phyloP scores from a whole-genome alignment of 306 rosid genomes.

The Gynostemma pentaphyllum region DNA sequence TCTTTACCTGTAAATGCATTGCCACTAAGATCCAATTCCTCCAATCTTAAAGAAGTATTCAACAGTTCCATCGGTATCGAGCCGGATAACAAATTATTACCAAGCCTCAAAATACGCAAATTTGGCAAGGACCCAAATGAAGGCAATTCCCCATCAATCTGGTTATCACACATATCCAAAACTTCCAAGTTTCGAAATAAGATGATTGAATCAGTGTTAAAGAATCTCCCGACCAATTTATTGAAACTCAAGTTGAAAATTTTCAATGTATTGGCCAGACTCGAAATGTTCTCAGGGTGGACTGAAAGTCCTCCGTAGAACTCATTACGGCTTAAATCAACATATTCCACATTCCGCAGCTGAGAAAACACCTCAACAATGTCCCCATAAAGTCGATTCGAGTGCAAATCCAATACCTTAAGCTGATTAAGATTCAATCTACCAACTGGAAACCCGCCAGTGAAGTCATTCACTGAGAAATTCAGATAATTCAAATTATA shows the following conservation, averaged over 20 bases:
- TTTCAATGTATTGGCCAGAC: constrained; percentile 56
- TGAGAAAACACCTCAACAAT: constrained; percentile 36
- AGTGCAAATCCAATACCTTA: constrained; percentile 65
- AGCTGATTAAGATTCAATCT: constrained; percentile 70
- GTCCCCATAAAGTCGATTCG: constrained; percentile 50
- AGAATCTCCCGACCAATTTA: constrained; percentile 49
- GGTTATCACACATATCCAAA: constrained; percentile 62
- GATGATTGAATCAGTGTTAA: constrained; percentile 26
- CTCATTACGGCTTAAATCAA: constrained; percentile 62
- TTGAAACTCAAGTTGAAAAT: constrained; percentile 50
- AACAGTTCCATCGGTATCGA: constrained; percentile 54
- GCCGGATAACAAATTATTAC: constrained; percentile 46
- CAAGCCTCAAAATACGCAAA: constrained; percentile 48
- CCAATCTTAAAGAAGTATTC: constrained; percentile 34
- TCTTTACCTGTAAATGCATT: constrained; percentile 73
- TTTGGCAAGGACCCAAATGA: constrained; percentile 41
- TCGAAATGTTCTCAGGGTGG: constrained; percentile 32
- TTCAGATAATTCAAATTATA: constrained; percentile 67
- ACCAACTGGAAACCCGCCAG: constrained; percentile 55
- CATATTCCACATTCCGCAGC: constrained; percentile 52
- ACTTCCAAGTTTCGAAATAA: constrained; percentile 57
- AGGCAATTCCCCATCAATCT: constrained; percentile 64
- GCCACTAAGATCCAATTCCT: constrained; percentile 73
- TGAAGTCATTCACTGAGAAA: constrained; percentile 48
- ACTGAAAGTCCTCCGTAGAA: constrained; percentile 56